A percentile compares a stretch with the other conserved stretches of the same genome.
Conservation (phyloP, 108 stramenopile species). For the Nannochloropsis gaditana region DNA sequence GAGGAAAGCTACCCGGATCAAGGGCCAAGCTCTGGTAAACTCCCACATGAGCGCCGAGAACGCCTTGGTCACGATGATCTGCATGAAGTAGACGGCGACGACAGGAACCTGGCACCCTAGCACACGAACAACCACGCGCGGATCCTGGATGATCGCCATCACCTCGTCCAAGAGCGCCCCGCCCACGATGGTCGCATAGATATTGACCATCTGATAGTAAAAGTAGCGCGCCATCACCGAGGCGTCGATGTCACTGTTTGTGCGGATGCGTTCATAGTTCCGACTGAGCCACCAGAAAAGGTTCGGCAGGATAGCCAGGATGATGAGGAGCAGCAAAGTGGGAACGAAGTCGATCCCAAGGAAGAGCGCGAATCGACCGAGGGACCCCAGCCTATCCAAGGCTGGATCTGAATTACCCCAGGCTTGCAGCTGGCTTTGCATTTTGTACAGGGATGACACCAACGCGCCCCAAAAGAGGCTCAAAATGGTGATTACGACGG, state of each 20-base stretch:
- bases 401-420: not conserved
- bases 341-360: slow-evolving; percentile 22
- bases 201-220: slow-evolving; percentile 43
- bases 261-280: slow-evolving; percentile 48
- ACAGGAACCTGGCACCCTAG: not conserved
- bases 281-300: slow-evolving; percentile 25
- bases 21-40: not conserved
- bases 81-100: not conserved
- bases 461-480: slow-evolving; percentile 1
- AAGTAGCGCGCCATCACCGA: slow-evolving; percentile 54
- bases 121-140: not conserved
- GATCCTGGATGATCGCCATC: not conserved
- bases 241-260: slow-evolving; percentile 45
- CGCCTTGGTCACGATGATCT: not conserved
- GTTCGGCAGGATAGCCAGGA: slow-evolving; percentile 29
- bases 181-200: slow-evolving; percentile 3
- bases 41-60: slow-evolving; percentile 13
- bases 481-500: not conserved
- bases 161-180: not conserved
- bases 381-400: not conserved
- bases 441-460: not conserved
- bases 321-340: slow-evolving; percentile 16
- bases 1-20: not conserved
- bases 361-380: not conserved
- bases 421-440: not conserved